phyloP scores from a whole-genome alignment of 345 rosid species.

The Moricandia moricandioides region DNA sequence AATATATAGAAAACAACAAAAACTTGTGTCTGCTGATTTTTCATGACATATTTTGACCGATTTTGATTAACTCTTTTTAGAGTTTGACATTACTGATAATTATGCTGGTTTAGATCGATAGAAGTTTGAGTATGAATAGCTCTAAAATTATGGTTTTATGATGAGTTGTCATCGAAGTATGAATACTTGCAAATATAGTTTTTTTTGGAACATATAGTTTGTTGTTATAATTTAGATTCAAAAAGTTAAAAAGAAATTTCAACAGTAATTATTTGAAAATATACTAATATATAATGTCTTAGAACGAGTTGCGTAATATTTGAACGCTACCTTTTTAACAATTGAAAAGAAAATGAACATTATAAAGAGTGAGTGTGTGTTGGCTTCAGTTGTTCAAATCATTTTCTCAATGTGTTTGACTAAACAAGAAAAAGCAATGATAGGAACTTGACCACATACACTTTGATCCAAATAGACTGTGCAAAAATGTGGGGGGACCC shows the following conservation, averaged over 20 bases:
- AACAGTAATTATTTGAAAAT: too few relatives aligned
- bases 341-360: background rate
- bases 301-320: too few relatives aligned
- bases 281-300: too few relatives aligned
- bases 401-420: slow-evolving; percentile 37
- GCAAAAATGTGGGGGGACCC: slow-evolving; percentile 23
- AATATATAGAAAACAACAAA: background rate
- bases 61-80: background rate
- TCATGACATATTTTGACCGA: background rate
- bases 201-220: too few relatives aligned
- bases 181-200: too few relatives aligned
- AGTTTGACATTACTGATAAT: background rate
- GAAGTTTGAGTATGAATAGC: background rate
- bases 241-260: too few relatives aligned
- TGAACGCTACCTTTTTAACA: too few relatives aligned
- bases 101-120: too few relatives aligned
- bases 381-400: slow-evolving; percentile 21
- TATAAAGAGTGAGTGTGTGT: slow-evolving; percentile 4
- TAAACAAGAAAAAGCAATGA: slow-evolving; percentile 35
- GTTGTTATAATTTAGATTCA: too few relatives aligned
- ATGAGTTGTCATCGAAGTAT: too few relatives aligned
- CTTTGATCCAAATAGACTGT: slow-evolving; percentile 24
- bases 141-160: background rate
- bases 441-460: slow-evolving; percentile 30
- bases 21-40: background rate